Base-by-base conservation (phyloP, 2,329 filamentous ascomycete genomes). In the Dothiorella sarmentorum region DNA sequence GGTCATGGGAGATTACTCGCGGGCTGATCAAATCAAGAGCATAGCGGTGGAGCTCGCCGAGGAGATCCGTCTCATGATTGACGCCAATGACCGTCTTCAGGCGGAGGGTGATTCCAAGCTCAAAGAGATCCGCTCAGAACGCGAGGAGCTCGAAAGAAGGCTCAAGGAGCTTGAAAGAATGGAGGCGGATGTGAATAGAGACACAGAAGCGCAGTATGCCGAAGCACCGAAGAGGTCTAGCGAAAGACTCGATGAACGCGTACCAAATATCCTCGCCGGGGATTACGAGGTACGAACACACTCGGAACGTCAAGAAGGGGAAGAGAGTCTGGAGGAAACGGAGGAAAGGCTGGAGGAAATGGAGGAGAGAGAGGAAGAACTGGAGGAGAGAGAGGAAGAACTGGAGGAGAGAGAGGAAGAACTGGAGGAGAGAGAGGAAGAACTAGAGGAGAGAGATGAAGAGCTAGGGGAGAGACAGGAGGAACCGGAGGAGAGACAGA, bases 21-120 rank as follows among this genome's bases (percentile, higher is more conserved):
- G 20, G 5, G 7, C 40, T 20, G 10, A 18, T 11, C 40, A 38
- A 7, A 7, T 38, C 3, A 59, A 71, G 15, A 71, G 69, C 56
- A 63, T 71, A 27, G 65, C 69, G 17, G 69, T 69, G 56, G 62
- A 66, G 13, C 59, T 66, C 7, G 69, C 68, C 15, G 69, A 70
- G 62, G 27, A 13, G 7, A 20, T 24, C n/a, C n/a, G n/a, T n/a
- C n/a, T n/a, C n/a, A n/a, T n/a, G n/a, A n/a, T n/a, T n/a, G 18
- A 22, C 40, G 10, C 11, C 24, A 31, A 5, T 31, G 29, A 9
- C 5, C 5, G 29, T 31, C 10, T 9, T 9, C 29, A 49, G 4
- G 15, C 3, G 3, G 7, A 20, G 4, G 0, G 1, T 17, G 43
- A 18, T 10, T 31, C n/a, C 11, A 18, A 13, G 3, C 3, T 2